phyloP scores from a whole-genome alignment of 768 basidiomycete genomes.

The Lentinula aciculospora region DNA sequence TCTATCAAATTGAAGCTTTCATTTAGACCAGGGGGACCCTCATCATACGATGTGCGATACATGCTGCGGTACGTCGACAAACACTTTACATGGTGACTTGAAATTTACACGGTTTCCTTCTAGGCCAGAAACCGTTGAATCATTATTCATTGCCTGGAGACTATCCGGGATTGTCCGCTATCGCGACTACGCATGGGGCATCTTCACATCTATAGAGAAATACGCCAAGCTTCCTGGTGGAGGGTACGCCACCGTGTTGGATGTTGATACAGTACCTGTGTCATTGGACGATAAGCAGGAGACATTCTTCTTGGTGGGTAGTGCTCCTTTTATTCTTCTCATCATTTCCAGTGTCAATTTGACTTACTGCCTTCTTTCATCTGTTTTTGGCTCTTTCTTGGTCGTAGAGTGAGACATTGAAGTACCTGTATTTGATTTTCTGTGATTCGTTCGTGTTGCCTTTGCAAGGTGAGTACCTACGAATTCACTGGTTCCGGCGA shows the following conservation, averaged over 20 bases:
- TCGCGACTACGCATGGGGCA: conserved; percentile 64
- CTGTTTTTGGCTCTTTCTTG: neutral
- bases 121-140: conserved; percentile 76
- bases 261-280: conserved; percentile 61
- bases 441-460: conserved; percentile 54
- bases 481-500: neutral
- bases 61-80: conserved; percentile 15
- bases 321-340: neutral
- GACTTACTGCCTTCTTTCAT: neutral
- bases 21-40: conserved; percentile 16
- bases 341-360: too few relatives aligned
- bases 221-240: conserved; percentile 54
- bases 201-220: conserved; percentile 66
- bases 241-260: conserved; percentile 61
- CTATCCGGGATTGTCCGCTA: conserved; percentile 62
- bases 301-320: conserved; percentile 65
- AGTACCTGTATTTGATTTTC: conserved; percentile 74
- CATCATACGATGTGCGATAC: conserved; percentile 17
- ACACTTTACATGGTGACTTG: neutral
- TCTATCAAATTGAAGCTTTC: neutral
- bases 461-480: conserved; percentile 40
- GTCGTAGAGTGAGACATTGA: conserved; percentile 60
- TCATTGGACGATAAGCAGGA: conserved; percentile 69
- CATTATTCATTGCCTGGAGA: conserved; percentile 70
- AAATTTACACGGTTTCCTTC: conserved; percentile 7